phyloP scores from a whole-genome alignment of 441 rosid genomes.

The Populus tomentosa region DNA sequence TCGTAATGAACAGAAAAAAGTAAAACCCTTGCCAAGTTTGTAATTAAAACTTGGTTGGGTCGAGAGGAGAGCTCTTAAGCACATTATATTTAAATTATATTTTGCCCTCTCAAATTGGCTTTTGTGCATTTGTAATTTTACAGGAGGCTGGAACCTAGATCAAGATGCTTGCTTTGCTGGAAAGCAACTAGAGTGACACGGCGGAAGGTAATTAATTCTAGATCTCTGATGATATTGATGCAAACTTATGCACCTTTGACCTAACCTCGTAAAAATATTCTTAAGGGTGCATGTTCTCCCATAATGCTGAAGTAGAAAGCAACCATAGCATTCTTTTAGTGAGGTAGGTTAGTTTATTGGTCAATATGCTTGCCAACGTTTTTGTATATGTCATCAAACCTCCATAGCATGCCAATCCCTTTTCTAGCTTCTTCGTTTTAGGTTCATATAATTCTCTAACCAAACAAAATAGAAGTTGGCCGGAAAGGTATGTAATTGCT shows the following conservation, averaged over 20 bases:
- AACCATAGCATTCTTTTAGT: neutral
- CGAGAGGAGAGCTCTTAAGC: neutral
- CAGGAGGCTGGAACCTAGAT: slow-evolving; percentile 93
- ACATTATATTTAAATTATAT: neutral
- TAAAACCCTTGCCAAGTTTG: neutral
- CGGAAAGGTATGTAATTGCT: neutral
- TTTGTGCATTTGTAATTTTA: slow-evolving; percentile 15
- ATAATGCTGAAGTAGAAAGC: neutral
- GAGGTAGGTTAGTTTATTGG: neutral
- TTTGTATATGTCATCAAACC: neutral
- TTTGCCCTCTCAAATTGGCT: slow-evolving; percentile 2
- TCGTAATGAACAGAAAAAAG: neutral
- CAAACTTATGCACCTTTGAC: neutral
- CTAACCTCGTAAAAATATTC: neutral
- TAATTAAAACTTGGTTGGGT: neutral
- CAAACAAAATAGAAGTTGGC: neutral
- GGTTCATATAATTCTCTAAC: neutral
- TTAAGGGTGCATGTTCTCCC: neutral
- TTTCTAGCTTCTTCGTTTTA: neutral
- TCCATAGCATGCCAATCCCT: neutral
- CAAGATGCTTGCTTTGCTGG: slow-evolving; percentile 95
- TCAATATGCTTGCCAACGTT: neutral
- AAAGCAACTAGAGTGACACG: slow-evolving; percentile 66
- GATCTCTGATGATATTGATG: neutral
- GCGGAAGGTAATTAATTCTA: slow-evolving; percentile 56